Conservation (phyloP, 208 protist genomes). For the Trypanosoma congolense region DNA sequence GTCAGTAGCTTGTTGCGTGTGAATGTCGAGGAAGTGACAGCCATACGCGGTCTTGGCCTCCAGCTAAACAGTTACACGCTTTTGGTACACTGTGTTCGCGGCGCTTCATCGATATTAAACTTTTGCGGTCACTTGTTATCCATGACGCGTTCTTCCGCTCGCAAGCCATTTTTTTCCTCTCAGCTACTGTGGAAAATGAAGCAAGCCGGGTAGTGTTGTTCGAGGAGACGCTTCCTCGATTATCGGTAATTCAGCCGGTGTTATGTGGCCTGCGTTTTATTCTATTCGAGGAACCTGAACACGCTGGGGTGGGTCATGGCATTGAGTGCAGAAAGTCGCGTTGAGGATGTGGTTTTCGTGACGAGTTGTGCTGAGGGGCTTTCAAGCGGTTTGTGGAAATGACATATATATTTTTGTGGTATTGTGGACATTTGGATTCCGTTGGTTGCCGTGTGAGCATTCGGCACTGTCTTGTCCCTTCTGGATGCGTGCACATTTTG, state of each 20-base stretch:
- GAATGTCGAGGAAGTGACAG: slow-evolving; percentile 72
- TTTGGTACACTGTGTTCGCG: slow-evolving; percentile 43
- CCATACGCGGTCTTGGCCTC: slow-evolving; percentile 71
- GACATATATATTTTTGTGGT: too few species aligned
- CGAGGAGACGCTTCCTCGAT: slow-evolving; percentile 63
- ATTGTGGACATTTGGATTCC: too few species aligned
- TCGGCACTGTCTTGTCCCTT: too few species aligned
- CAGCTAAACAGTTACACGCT: slow-evolving; percentile 65
- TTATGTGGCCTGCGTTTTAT: slow-evolving; percentile 66
- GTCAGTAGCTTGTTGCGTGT: slow-evolving; percentile 27
- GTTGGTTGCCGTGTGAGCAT: too few species aligned
- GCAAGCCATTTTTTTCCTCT: slow-evolving; percentile 79
- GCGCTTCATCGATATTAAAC: slow-evolving; percentile 56
- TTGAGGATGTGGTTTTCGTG: too few species aligned
- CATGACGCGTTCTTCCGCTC: slow-evolving; percentile 82
- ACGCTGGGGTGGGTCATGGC: slow-evolving; percentile 32
- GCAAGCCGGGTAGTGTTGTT: slow-evolving; percentile 60
- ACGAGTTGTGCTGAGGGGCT: too few species aligned
- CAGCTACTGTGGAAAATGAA: slow-evolving; percentile 67
- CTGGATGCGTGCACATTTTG: too few species aligned
- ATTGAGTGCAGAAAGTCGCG: slow-evolving; percentile 39
- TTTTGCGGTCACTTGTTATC: slow-evolving; percentile 71
- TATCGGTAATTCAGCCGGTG: slow-evolving; percentile 59
- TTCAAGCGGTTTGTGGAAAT: too few species aligned
- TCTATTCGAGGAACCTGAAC: slow-evolving; percentile 67